These are phyloP conservation scores for Plasmodium fragile DNA, from an alignment of 169 alveolate species.

Conservation along the genomic window DNA sequence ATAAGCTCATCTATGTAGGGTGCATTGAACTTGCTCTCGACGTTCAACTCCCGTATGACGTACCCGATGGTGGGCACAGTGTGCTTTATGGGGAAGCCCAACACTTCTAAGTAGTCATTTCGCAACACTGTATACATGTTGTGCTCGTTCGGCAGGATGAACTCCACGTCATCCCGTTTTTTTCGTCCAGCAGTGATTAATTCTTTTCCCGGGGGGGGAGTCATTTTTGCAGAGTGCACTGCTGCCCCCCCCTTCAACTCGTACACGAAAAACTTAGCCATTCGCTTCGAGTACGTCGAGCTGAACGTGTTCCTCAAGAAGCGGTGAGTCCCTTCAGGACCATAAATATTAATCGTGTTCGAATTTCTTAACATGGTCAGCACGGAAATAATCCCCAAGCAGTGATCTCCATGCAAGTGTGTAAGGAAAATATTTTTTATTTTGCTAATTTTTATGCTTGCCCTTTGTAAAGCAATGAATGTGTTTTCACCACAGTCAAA, in stretches of 20 bases:
- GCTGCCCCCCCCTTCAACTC: constrained; percentile 3
- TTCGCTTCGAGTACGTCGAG: constrained; percentile 29
- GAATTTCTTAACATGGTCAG: constrained; percentile 74
- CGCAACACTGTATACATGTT: constrained; percentile 74
- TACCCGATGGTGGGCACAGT: constrained; percentile 90
- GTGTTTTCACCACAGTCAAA: constrained; percentile 88
- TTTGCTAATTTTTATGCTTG: constrained; percentile 68
- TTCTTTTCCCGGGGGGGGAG: not conserved
- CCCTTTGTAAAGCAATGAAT: constrained; percentile 70
- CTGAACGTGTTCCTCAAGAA: constrained; percentile 38
- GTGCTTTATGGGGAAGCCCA: constrained; percentile 84
- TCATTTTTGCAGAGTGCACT: not conserved
- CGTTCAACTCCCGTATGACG: constrained; percentile 81
- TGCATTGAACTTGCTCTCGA: constrained; percentile 78
- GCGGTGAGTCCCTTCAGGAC: constrained; percentile 85
- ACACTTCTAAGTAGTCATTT: constrained; percentile 76
- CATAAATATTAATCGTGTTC: constrained; percentile 78
- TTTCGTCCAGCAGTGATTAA: not conserved
- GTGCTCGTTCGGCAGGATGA: constrained; percentile 62
- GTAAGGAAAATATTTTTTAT: constrained; percentile 85
- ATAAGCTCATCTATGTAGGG: constrained; percentile 73
- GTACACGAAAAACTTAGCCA: constrained; percentile 18
- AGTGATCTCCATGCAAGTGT: constrained; percentile 91
- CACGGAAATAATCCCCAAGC: constrained; percentile 85
- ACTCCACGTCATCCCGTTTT: not conserved